Conservation (phyloP, 306 rosid genomes). For the Dalbergia cochinchinensis region DNA sequence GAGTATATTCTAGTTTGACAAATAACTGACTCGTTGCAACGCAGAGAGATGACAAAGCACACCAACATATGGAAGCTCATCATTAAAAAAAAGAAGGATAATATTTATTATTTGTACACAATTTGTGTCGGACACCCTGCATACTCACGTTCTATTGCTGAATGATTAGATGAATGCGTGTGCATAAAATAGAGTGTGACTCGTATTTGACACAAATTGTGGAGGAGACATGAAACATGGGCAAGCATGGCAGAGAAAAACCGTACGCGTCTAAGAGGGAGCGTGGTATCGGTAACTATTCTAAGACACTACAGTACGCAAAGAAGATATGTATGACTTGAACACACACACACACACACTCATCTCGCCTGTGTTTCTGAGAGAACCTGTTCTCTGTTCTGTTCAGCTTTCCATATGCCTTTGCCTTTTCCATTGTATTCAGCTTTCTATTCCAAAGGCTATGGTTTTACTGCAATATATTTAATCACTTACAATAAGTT, state of each 20-base stretch:
- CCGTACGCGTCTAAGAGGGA: slow-evolving; percentile 40
- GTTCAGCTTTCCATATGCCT: slow-evolving; percentile 40
- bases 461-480: slow-evolving; percentile 39
- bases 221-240: slow-evolving; percentile 34
- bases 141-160: no score
- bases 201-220: background rate
- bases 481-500: slow-evolving; percentile 10
- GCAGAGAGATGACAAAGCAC: background rate
- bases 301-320: background rate
- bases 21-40: slow-evolving; percentile 29
- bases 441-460: slow-evolving; percentile 51
- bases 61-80: background rate
- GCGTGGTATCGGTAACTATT: slow-evolving; percentile 43
- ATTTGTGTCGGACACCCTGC: no score
- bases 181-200: no score
- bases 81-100: background rate
- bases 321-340: slow-evolving; percentile 42
- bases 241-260: slow-evolving; percentile 19
- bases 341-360: background rate
- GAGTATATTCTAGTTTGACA: slow-evolving; percentile 22
- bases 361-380: slow-evolving; percentile 27
- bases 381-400: slow-evolving; percentile 39
- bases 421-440: slow-evolving; percentile 32
- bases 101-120: no score
- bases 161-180: no score